Base-by-base conservation (phyloP, 1,139 yeast genomes). In the Yamadazyma siamensis region DNA sequence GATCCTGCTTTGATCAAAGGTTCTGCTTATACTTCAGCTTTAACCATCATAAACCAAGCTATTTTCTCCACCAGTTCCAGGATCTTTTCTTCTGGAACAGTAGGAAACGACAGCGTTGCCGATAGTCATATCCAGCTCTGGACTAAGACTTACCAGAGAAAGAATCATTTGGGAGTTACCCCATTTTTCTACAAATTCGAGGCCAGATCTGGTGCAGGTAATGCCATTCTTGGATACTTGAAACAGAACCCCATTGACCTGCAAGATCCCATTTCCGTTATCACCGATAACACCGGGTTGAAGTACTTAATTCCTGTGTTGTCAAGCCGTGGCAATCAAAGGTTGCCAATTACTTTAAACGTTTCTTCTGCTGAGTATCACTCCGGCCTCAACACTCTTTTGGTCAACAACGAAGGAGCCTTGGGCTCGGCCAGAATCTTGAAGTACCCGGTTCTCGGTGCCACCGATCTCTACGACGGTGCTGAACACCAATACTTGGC, bases 191-290 rank as follows among this genome's bases (percentile, higher is more conserved):
- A 71, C 54, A 65, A 69, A 48, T 71, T 87, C 38, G 88, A 88
- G 52, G 75, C 86, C 28, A 76, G 96, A 54, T 67, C 83, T 2
- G 97, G 96, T 45, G 94, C 96, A 19, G 85, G 91, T 27, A 73
- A 78, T 43, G 75, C 86, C 24, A 68, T 91, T 31, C 65, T 85
- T 35, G 97, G 96, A 15, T 88, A 80, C 59, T 61, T 79, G 43
- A 47, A 58, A 30, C 55, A 46, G 29, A 20, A 26, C 10, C 20
- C 16, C n/a, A 62, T 65, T 28, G 67, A 68, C 24, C 52, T 72
- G 18, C 47, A 53, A 29, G 71, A 52, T 35, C 70, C 59, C 3
- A 45, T 67, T n/a, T 54, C 74, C 12, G 80, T 83, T 21, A 56
- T 89, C 27, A 71, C 82, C 15, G 80, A 91, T 24, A 71, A 86